Base-by-base conservation (phyloP, 352 stramenopile species). In the Chrysophaeum taylorii region DNA sequence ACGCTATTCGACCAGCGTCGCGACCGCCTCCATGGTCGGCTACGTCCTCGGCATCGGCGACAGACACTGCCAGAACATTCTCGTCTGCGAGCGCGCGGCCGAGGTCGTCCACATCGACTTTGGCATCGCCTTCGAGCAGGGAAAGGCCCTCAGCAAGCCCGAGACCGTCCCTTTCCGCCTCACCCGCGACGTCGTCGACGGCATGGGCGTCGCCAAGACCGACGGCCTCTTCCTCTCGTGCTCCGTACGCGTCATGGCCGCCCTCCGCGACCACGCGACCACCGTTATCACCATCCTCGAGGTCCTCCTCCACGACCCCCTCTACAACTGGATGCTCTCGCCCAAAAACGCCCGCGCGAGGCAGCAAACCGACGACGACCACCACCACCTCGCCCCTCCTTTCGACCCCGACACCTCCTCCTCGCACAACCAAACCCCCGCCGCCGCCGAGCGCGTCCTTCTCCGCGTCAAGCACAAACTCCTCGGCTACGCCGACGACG, bases 101-200 rank as follows among this genome's bases (percentile, higher is more conserved):
- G 94, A 99, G 79, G 81, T 99, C 36, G 91, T 99, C 42, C 96
- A 99, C 76, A 99, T 99, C 75, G 96, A 99, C 80, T 99, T 99
- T 84, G 96, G 96, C 14, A 94, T 99, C 50, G 92, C 98, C 15
- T 99, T 99, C 83, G 96, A 99, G 72, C 94, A 99, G 73, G 90
- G 87, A 29, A 93, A 91, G 70, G 71, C 70, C 14, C 77, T 98
- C 2, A 87, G 85, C 67, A 97, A 89, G 27, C 96, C 96, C 0
- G 96, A 99, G 82, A 95, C 86, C 0, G 93, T 99, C 42, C 96
- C 96, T 16, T 99, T 99, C 79, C 92, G 96, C 25, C 85, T 99
- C 4, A 98, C 94, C 23, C 84, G 94, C 18, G 95, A 99, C 70
- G 82, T 99, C 7, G 89, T 99, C n/a, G 95, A 99, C 78, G 96